These are phyloP conservation scores for Tetrapisispora namnaoensis DNA, from an alignment of 805 yeast genomes.

Conservation along the genomic window DNA sequence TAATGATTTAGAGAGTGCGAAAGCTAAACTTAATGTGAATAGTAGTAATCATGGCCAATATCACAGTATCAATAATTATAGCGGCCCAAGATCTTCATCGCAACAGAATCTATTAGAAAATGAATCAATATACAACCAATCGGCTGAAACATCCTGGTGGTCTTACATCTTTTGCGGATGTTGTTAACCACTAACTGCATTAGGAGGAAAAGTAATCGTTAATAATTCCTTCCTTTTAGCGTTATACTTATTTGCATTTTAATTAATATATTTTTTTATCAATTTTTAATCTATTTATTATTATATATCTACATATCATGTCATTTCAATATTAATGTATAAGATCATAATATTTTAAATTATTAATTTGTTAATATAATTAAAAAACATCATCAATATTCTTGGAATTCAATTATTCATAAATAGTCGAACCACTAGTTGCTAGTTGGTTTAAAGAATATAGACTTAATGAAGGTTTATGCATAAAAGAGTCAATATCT, in stretches of 20 bases:
- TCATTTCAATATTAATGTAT: neutral
- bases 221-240: neutral
- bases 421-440: constrained; percentile 14
- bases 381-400: neutral
- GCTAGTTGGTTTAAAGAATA: constrained; percentile 11
- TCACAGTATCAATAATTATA: constrained; percentile 3
- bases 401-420: neutral
- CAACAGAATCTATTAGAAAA: constrained; percentile 1
- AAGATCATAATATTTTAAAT: neutral
- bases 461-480: constrained; percentile 4
- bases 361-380: too few species aligned
- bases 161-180: constrained; percentile 3
- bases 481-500: neutral
- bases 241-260: neutral
- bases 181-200: neutral
- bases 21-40: neutral
- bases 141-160: neutral
- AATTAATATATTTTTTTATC: neutral
- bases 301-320: neutral
- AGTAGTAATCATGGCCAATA: neutral
- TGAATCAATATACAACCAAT: neutral
- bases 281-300: neutral
- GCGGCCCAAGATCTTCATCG: neutral
- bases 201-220: neutral
- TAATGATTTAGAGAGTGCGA: neutral